A percentile compares a stretch with the other conserved stretches of the same genome.
phyloP scores from a whole-genome alignment of 2,329 filamentous ascomycete species.

The Curvularia eragrostidis region DNA sequence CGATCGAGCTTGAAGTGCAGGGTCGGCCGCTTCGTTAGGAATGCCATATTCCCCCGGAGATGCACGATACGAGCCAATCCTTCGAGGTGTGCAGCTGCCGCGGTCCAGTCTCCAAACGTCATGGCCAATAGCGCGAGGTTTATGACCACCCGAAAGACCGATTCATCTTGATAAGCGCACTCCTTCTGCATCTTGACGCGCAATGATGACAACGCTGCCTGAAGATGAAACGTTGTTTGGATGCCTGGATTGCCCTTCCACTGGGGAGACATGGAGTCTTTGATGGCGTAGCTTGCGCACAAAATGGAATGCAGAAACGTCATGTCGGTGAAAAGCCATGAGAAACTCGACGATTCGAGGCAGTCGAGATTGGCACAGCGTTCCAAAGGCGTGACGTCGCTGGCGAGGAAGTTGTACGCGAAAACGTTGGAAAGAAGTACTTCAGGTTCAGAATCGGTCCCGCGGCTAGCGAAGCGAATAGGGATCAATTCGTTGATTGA shows the following conservation, averaged over 20 bases:
- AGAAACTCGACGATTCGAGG: not conserved
- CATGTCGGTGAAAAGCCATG: not conserved
- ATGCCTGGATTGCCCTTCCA: not conserved
- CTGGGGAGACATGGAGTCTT: not conserved
- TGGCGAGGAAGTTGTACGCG: not conserved
- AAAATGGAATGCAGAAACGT: not conserved
- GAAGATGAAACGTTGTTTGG: not conserved
- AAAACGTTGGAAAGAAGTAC: not conserved
- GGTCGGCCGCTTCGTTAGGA: not conserved
- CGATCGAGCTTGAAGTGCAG: not conserved
- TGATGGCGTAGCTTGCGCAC: not conserved
- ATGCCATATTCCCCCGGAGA: not conserved
- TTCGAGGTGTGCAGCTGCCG: not conserved
- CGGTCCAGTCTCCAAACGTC: not conserved
- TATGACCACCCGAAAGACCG: not conserved
- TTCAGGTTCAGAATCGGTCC: not conserved
- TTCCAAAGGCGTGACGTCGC: not conserved
- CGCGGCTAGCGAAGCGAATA: not conserved
- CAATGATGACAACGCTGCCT: not conserved
- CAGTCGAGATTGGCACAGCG: slow-evolving; percentile 1
- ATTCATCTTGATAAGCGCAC: not conserved
- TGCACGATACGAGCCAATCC: not conserved
- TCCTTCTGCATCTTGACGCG: not conserved
- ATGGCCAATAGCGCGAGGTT: not conserved
- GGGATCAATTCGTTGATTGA: not conserved